A percentile compares a stretch with the other conserved stretches of the same genome.
Evolutionary conservation across 2,329 filamentous ascomycete species (phyloP).

Genomic region (Drechslera avenae): DNA sequence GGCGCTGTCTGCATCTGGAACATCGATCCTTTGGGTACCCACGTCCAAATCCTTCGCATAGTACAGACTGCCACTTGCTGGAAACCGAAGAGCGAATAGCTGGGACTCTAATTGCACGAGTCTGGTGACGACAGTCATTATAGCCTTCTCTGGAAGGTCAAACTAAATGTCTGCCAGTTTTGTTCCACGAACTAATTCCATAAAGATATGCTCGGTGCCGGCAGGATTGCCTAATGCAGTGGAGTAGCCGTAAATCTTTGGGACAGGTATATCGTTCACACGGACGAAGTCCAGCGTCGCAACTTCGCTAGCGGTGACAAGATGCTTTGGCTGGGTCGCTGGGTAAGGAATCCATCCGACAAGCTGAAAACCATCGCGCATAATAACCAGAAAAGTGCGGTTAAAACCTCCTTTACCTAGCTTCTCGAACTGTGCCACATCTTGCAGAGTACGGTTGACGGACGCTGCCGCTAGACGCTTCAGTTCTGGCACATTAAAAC

Average conservation of each 20-base stretch:
- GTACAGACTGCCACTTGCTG: slow-evolving; percentile 45
- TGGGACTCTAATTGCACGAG: slow-evolving; percentile 38
- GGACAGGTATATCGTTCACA: slow-evolving; percentile 44
- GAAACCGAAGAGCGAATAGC: slow-evolving; percentile 33
- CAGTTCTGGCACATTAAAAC: background rate
- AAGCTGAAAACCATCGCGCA: slow-evolving; percentile 34
- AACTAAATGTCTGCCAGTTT: slow-evolving; percentile 45
- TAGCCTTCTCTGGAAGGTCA: slow-evolving; percentile 26
- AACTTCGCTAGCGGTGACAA: slow-evolving; percentile 47
- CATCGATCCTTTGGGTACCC: slow-evolving; percentile 15
- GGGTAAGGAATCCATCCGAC: slow-evolving; percentile 35
- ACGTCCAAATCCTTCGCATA: slow-evolving; percentile 20
- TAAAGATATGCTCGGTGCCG: slow-evolving; percentile 49
- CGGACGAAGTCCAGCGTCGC: slow-evolving; percentile 46
- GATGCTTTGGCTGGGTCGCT: slow-evolving; percentile 26
- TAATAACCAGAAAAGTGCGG: slow-evolving; percentile 29
- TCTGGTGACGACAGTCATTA: slow-evolving; percentile 27
- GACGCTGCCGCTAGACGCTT: background rate
- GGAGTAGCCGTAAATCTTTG: slow-evolving; percentile 45
- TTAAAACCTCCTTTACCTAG: slow-evolving; percentile 35
- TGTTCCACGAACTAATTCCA: slow-evolving; percentile 45
- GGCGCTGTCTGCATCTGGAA: slow-evolving; percentile 13
- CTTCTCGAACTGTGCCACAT: slow-evolving; percentile 16
- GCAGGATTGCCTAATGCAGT: slow-evolving; percentile 44
- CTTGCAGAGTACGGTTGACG: background rate